Conservation (phyloP, 768 basidiomycete genomes). For the Leccinum olivaceopallidum region DNA sequence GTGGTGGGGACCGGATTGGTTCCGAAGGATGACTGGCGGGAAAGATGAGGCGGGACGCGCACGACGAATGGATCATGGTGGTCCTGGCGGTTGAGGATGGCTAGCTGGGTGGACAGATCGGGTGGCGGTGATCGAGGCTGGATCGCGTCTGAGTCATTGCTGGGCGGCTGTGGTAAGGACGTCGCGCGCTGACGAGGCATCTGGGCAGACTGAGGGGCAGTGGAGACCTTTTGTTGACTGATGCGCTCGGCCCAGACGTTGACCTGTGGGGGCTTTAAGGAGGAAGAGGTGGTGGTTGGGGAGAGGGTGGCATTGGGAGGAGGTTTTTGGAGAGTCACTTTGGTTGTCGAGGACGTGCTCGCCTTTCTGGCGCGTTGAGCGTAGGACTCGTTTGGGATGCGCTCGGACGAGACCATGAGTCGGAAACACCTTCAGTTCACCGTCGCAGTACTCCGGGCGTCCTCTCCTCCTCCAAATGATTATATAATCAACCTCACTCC, state of each 20-base stretch:
- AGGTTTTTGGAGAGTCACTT: neutral
- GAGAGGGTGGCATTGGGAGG: neutral
- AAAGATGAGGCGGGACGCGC: constrained; percentile 36
- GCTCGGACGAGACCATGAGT: constrained; percentile 35
- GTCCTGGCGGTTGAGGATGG: constrained; percentile 27
- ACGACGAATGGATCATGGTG: constrained; percentile 48
- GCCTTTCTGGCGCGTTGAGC: constrained; percentile 55
- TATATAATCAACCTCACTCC: constrained; percentile 18
- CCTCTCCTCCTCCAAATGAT: constrained; percentile 7
- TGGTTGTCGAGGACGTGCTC: constrained; percentile 10
- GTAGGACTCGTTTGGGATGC: constrained; percentile 52
- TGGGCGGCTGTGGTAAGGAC: constrained; percentile 11
- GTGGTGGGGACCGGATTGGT: constrained; percentile 22
- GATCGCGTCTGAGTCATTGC: constrained; percentile 16
- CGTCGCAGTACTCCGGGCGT: constrained; percentile 23
- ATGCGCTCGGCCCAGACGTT: constrained; percentile 47
- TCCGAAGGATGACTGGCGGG: constrained; percentile 30
- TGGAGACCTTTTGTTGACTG: constrained; percentile 40
- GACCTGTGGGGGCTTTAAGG: constrained; percentile 23
- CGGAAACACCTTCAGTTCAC: constrained; percentile 22
- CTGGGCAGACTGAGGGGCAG: constrained; percentile 18
- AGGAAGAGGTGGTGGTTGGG: constrained; percentile 2
- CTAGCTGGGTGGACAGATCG: constrained; percentile 18
- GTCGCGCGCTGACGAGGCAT: constrained; percentile 13
- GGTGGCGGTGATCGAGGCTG: constrained; percentile 21